Evolutionary conservation across 1,284 basidiomycete genomes (phyloP), one percentile per base, ranked within the genome.

Genomic region (Lignosus rhinocerotis): DNA sequence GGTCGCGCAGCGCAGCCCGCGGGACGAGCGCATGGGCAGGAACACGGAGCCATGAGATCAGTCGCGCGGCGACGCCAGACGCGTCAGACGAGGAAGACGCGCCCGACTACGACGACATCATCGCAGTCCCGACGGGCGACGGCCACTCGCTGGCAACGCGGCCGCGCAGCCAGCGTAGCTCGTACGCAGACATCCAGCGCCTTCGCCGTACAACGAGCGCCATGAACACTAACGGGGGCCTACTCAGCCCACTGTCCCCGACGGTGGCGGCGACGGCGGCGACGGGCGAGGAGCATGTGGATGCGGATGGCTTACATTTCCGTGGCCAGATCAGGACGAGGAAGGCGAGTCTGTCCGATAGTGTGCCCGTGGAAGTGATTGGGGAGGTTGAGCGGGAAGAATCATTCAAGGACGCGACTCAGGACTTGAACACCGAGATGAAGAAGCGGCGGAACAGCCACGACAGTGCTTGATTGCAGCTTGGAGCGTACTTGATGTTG

Each of bases 21-120:
- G 91, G 90, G 3, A 91, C 88, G 2, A 91, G 87, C 67, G 88
- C 83, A n/a, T 92, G 90, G 90, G 81, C 81, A 32, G 89, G 85
- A 42, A 75, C 78, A 12, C 76, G 79, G 6, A 80, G 75, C 58
- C 79, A 83, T 43, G 86, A 89, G 54, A 74, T 77, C 56, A 92
- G 90, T 71, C 78, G 86, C 51, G 77, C 84, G 32, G 79, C 78
- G 45, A 88, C 88, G 8, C 88, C 87, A 0, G 86, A 89, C 46
- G 80, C 79, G 43, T 86, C 88, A 5, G 90, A 92, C 64, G 87
- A 88, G 39, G 89, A 92, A 68, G 90, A 92, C 63, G 80, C 80
- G 44, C 90, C 90, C 32, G 90, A 93, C 72, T 92, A 92, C 68
- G 90, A 93, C 66, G 80, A 90, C 70, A 85, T 93, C 36, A 79